Base-by-base conservation (phyloP, 2,329 filamentous ascomycete species). In the Neonectria sp. region DNA sequence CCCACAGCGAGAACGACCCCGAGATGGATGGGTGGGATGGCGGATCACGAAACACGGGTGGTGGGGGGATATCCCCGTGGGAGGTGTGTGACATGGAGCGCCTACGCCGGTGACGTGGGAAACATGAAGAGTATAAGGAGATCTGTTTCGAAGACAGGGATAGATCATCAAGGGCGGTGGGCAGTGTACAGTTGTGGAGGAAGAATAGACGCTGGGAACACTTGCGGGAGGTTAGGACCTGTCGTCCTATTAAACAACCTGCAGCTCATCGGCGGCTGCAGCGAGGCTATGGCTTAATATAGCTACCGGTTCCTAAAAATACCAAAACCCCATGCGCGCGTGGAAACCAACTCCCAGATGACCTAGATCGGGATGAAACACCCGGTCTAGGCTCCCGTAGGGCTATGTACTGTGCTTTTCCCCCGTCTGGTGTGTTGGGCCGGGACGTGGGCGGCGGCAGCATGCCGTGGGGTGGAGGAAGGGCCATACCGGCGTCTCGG, bases 241-340 rank as follows among this genome's bases (percentile, higher is more conserved):
- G 69, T 68, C 59, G 70, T 75, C 57, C 58, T 62, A 64, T 68
- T 73, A 72, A 73, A 74, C 68, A 68, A 71, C 43, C 66, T 77
- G 77, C 79, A 79, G 73, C 67, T 73, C 72, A 71, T 71, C 53
- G 72, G 73, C 71, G 75, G 76, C 75, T 81, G 77, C 79, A 81
- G 69, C 75, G 77, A 79, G 79, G 76, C 78, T 79, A 71, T 68
- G 68, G 71, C 79, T 78, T 76, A 79, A 76, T 79, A 79, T 81
- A 82, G 79, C 71, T 82, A 76, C 67, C 68, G 63, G 57, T 67
- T 70, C 78, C 77, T 79, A 79, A 79, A 80, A 79, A 78, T 79
- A 74, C 51, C 59, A 53, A 60, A 56, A 9, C 64, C 60, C 51
- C 56, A 58, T 56, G 49, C 25, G 37, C 35, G 35, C 35, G 21